Evolutionary conservation across 352 stramenopile genomes (phyloP).

Genomic region (Globisporangium ultimum): DNA sequence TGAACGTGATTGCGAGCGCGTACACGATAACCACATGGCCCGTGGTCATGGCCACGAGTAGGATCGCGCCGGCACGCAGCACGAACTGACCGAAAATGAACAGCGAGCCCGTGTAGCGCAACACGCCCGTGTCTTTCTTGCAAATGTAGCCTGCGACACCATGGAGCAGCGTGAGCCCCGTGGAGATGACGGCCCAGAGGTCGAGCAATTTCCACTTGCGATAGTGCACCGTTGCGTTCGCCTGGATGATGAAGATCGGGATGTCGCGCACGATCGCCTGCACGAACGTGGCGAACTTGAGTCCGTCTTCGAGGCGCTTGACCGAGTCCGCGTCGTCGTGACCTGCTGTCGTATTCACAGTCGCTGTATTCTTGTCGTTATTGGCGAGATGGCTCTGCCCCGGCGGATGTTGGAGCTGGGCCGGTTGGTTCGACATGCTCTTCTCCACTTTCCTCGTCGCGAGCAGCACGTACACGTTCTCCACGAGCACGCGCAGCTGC

Average conservation of each 20-base stretch:
- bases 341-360: background rate
- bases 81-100: constrained; percentile 65
- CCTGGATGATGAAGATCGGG: constrained; percentile 68
- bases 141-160: constrained; percentile 39
- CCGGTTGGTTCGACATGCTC: constrained; percentile 1
- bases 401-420: constrained; percentile 2
- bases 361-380: constrained; percentile 1
- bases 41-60: constrained; percentile 67
- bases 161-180: constrained; percentile 43
- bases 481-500: constrained; percentile 58
- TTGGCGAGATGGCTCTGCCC: background rate
- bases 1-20: constrained; percentile 25
- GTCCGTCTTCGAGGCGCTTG: constrained; percentile 22
- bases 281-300: constrained; percentile 57
- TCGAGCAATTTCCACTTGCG: constrained; percentile 72
- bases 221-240: constrained; percentile 79
- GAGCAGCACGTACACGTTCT: constrained; percentile 42
- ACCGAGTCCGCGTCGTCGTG: constrained; percentile 10
- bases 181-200: constrained; percentile 53
- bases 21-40: constrained; percentile 38
- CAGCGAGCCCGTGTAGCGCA: constrained; percentile 30
- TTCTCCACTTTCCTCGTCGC: constrained; percentile 10
- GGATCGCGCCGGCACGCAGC: constrained; percentile 50
- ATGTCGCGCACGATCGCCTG: constrained; percentile 69
- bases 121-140: constrained; percentile 31